These are phyloP conservation scores for Neocucurbitaria cava DNA, from an alignment of 2,329 filamentous ascomycete species.

Conservation along the genomic window DNA sequence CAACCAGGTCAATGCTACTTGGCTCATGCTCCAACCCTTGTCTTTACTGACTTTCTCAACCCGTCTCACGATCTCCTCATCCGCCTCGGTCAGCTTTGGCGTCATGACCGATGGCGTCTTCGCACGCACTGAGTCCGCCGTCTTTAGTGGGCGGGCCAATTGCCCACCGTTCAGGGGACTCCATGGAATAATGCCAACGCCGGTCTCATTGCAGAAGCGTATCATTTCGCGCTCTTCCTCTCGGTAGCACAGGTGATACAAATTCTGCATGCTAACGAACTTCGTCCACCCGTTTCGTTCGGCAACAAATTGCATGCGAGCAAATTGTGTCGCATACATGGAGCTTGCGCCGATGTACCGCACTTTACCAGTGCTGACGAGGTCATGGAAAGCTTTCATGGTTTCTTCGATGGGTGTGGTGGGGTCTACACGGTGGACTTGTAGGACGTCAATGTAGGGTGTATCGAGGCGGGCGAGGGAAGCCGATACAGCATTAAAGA, in stretches of 20 bases:
- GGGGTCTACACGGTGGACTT: conserved; percentile 29
- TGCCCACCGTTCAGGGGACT: conserved; percentile 43
- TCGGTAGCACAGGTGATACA: conserved; percentile 51
- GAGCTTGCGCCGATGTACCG: conserved; percentile 32
- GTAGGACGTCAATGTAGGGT: conserved; percentile 31
- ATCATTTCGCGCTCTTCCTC: conserved; percentile 53
- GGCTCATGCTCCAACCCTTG: conserved; percentile 64
- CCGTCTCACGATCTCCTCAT: conserved; percentile 57
- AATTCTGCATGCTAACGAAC: conserved; percentile 55
- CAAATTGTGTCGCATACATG: conserved; percentile 53
- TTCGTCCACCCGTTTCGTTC: conserved; percentile 50
- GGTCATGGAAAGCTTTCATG: conserved; percentile 32
- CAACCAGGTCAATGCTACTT: conserved; percentile 51
- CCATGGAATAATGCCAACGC: conserved; percentile 39
- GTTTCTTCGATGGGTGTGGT: conserved; percentile 24
- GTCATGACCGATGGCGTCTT: conserved; percentile 9
- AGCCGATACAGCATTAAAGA: conserved; percentile 47
- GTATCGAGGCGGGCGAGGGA: conserved; percentile 18
- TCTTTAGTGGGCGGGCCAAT: conserved; percentile 44
- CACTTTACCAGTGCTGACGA: conserved; percentile 30
- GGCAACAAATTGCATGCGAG: conserved; percentile 51
- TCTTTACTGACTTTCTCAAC: conserved; percentile 63
- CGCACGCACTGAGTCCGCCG: not conserved
- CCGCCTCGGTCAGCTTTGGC: conserved; percentile 46
- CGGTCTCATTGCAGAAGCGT: conserved; percentile 21